phyloP scores from a whole-genome alignment of 345 rosid genomes.

The Psidium guajava region DNA sequence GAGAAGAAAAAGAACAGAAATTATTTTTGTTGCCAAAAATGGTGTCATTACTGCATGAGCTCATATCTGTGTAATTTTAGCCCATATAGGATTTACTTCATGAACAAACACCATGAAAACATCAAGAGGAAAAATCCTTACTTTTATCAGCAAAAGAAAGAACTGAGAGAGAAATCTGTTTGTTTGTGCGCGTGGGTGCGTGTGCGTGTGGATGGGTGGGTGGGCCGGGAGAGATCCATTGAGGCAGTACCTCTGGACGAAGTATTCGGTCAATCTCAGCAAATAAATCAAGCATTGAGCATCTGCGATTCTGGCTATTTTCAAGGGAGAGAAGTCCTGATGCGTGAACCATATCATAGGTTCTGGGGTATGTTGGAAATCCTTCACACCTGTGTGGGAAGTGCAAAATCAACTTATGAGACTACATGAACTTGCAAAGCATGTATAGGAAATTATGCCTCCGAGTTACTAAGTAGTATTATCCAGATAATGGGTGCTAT shows the following conservation, averaged over 20 bases:
- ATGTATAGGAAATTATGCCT: not conserved
- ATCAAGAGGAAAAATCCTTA: not conserved
- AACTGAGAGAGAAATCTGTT: not conserved
- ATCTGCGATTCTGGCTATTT: constrained; percentile 27
- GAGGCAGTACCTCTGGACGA: constrained; percentile 83
- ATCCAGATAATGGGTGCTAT: not conserved
- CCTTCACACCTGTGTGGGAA: constrained; percentile 71
- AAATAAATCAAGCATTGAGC: constrained; percentile 51
- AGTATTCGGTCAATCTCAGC: constrained; percentile 82
- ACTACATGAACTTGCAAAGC: not conserved
- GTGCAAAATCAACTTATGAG: not conserved
- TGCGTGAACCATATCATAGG: constrained; percentile 89
- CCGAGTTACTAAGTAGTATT: not conserved
- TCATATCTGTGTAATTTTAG: not conserved
- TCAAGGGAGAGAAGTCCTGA: constrained; percentile 69
- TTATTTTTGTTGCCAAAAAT: not conserved
- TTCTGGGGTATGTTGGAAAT: constrained; percentile 91
- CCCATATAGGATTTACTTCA: not conserved
- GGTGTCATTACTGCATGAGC: not conserved
- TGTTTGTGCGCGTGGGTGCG: no score
- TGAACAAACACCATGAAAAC: not conserved
- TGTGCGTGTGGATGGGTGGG: no score
- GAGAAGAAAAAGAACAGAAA: not conserved
- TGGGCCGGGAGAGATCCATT: no score
- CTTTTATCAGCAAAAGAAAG: not conserved